Percentiles rank a stretch among this genome's conserved stretches.
These are phyloP conservation scores for Ogataea polymorpha DNA, from an alignment of 805 yeast species.

Conservation along the genomic window DNA sequence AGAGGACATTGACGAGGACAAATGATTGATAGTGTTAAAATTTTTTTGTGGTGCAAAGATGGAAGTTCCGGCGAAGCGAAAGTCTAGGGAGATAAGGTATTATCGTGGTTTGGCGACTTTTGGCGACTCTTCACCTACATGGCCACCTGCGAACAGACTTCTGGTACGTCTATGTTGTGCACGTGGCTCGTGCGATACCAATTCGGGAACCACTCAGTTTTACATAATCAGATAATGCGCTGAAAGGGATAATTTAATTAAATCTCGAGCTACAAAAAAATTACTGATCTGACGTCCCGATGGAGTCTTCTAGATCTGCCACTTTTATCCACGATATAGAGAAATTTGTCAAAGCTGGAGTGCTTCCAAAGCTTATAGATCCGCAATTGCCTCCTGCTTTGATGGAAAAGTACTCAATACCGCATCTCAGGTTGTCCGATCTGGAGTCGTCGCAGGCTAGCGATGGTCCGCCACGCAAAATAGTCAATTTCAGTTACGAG, in stretches of 20 bases:
- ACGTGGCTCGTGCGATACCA: no score
- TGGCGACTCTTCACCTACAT: no score
- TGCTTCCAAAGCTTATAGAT: slow-evolving; percentile 20
- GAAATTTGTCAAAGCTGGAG: slow-evolving; percentile 8
- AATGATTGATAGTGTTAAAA: slow-evolving; percentile 1
- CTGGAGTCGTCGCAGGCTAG: slow-evolving; percentile 1
- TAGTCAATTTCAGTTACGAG: slow-evolving; percentile 24
- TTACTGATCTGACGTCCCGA: not conserved
- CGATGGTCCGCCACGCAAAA: not conserved
- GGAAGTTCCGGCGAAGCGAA: slow-evolving; percentile 5
- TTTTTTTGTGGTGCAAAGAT: slow-evolving; percentile 9
- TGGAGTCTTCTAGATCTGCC: not conserved
- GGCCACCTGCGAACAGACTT: no score
- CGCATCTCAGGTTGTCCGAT: slow-evolving; percentile 20
- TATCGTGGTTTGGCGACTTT: not conserved
- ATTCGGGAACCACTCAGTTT: not conserved
- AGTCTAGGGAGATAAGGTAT: not conserved
- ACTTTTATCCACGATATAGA: slow-evolving; percentile 1
- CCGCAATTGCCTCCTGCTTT: slow-evolving; percentile 17
- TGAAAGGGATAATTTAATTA: slow-evolving; percentile 4
- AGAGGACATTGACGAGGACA: slow-evolving; percentile 53
- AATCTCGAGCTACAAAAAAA: not conserved
- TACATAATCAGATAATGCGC: slow-evolving; percentile 4
- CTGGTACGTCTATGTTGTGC: no score
- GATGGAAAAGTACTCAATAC: slow-evolving; percentile 12